Percentiles rank a stretch among this genome's conserved stretches.
These are phyloP conservation scores for Cladosporium oxysporum DNA, from an alignment of 2,329 filamentous ascomycete species.

Conservation along the genomic window DNA sequence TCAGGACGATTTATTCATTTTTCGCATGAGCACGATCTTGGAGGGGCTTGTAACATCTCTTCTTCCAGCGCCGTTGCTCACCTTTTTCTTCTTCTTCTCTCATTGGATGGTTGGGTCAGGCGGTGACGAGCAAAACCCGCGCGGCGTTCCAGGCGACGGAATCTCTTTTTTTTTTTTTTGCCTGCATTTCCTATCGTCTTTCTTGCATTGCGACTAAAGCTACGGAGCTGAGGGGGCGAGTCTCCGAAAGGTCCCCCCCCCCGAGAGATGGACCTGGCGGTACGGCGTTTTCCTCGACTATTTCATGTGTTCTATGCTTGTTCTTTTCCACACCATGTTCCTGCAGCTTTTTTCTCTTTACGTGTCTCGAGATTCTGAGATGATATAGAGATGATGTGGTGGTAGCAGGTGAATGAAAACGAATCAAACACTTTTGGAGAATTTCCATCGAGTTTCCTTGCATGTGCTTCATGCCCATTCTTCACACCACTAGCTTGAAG, in stretches of 20 bases:
- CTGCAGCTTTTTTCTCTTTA: too few relatives aligned
- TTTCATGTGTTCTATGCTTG: not conserved
- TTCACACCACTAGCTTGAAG: too few relatives aligned
- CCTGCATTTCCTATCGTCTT: not conserved
- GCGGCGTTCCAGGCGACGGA: not conserved
- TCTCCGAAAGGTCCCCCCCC: not conserved
- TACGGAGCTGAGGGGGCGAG: not conserved
- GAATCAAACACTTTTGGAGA: too few relatives aligned
- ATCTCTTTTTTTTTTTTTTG: not conserved
- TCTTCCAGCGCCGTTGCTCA: not conserved
- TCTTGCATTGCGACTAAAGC: not conserved
- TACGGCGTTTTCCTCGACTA: not conserved
- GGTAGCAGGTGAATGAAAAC: too few relatives aligned
- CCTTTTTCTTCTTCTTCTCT: not conserved
- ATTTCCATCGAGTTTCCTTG: too few relatives aligned
- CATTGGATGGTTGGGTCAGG: not conserved
- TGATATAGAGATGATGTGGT: too few relatives aligned
- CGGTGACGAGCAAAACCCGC: not conserved
- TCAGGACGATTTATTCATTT: not conserved
- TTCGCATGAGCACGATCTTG: conserved; percentile 1
- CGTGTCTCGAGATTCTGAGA: too few relatives aligned
- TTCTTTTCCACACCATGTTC: too few relatives aligned
- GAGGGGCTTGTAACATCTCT: conserved; percentile 3
- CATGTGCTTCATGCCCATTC: too few relatives aligned
- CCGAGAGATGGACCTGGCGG: not conserved